Conservation (phyloP, 1,139 yeast genomes). For the Taphrina wiesneri region DNA sequence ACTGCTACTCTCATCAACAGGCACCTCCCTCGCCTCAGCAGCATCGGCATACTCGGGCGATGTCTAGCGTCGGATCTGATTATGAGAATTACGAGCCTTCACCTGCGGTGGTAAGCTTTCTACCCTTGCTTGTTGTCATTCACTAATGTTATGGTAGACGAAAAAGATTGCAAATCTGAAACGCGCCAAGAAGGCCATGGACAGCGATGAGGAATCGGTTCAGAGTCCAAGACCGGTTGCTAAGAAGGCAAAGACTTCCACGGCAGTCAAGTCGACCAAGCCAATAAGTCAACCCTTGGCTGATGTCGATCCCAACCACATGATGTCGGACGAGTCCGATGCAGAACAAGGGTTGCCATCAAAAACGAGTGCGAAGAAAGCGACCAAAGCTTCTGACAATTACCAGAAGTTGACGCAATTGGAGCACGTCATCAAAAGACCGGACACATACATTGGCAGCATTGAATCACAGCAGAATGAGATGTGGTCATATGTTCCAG, state of each 20-base stretch:
- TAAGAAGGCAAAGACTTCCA: constrained; percentile 36
- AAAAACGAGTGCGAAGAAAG: neutral
- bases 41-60: neutral
- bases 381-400: constrained; percentile 63
- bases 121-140: neutral
- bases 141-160: neutral
- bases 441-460: constrained; percentile 97
- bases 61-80: constrained; percentile 10
- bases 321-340: neutral
- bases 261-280: neutral
- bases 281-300: neutral
- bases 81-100: constrained; percentile 25
- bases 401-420: constrained; percentile 85
- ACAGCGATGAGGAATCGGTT: constrained; percentile 19
- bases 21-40: neutral
- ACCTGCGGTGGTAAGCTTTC: constrained; percentile 17
- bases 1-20: neutral
- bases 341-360: constrained; percentile 34
- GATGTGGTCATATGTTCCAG: constrained; percentile 83
- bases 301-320: neutral
- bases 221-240: constrained; percentile 10
- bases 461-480: constrained; percentile 76
- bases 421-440: constrained; percentile 94
- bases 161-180: constrained; percentile 4
- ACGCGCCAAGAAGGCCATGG: constrained; percentile 13